Base-by-base conservation (phyloP, 306 rosid species). In the Prunus dulcis region DNA sequence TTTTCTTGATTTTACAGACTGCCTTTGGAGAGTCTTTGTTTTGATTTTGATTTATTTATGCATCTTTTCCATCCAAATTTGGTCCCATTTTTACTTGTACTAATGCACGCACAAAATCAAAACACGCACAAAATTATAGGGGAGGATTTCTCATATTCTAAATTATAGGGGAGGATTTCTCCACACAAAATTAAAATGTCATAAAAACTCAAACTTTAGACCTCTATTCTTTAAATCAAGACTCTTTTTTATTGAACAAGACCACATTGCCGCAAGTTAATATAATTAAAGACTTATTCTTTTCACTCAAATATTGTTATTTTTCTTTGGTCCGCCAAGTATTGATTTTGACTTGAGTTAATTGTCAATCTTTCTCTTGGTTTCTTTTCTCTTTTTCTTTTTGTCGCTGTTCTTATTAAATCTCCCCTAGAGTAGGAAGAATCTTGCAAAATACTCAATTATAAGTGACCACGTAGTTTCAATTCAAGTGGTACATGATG, bases 221-320 rank as follows among this genome's bases (percentile, higher is more conserved):
- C 0, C 2, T 34, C 6, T 34, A 0, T 0, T 34, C 0, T 34
- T 0, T 5, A 34, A 34, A 34, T 5, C 8, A 34, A 34, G 0
- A 1, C 1, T 0, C 38, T 5, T 5, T 32, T 32, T 30, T 30
- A 30, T 0, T 32, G 1, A 6, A 32, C 7, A 1, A 5, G 38
- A 32, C 0, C 38, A 32, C 38, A 0, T 32, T 32, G 0, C 1
- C 7, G 6, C 38, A 32, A 32, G 1, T 5, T 32, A 5, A 34
- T 6, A 34, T 34, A 34, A 6, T 34, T 34, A 34, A 34, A 5
- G 41, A 34, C 41, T 34, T 32, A 5, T 0, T 32, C 38, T 32
- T 32, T 32, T 32, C 38, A 32, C 38, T 32, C 38, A 32, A 32
- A 32, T 32, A 32, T 32, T 32, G 38, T 32, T 32, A 32, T 32